phyloP scores from a whole-genome alignment of 768 basidiomycete genomes.

The Leccinum obscurum region DNA sequence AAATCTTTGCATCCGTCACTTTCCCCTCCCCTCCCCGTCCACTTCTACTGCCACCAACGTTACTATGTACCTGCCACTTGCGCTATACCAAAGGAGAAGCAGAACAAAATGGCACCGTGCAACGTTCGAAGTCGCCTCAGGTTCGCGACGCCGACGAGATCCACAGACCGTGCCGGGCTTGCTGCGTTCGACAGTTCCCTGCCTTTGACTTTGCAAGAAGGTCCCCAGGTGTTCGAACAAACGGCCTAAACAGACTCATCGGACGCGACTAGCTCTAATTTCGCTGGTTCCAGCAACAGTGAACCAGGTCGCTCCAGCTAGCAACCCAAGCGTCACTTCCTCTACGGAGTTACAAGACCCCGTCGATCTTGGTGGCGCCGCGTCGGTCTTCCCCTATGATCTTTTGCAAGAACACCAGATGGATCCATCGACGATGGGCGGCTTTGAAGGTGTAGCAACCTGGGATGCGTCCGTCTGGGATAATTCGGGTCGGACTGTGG shows the following conservation, averaged over 20 bases:
- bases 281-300: too few relatives aligned
- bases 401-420: background rate
- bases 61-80: background rate
- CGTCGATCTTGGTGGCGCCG: background rate
- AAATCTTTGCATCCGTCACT: too few relatives aligned
- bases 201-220: background rate
- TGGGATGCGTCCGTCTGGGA: background rate
- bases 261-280: too few relatives aligned
- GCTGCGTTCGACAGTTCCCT: background rate
- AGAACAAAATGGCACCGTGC: background rate
- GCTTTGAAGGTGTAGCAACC: constrained; percentile 2
- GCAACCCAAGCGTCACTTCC: background rate
- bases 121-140: background rate
- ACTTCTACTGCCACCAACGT: too few relatives aligned
- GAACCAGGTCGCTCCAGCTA: background rate
- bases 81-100: too few relatives aligned
- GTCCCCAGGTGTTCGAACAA: background rate
- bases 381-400: background rate
- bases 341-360: background rate
- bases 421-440: background rate
- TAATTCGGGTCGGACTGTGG: too few relatives aligned
- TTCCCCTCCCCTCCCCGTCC: too few relatives aligned
- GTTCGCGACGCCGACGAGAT: background rate
- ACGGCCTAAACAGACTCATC: background rate
- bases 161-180: background rate